These are phyloP conservation scores for Penicillium sp. DNA, from an alignment of 2,329 filamentous ascomycete species.

Conservation along the genomic window DNA sequence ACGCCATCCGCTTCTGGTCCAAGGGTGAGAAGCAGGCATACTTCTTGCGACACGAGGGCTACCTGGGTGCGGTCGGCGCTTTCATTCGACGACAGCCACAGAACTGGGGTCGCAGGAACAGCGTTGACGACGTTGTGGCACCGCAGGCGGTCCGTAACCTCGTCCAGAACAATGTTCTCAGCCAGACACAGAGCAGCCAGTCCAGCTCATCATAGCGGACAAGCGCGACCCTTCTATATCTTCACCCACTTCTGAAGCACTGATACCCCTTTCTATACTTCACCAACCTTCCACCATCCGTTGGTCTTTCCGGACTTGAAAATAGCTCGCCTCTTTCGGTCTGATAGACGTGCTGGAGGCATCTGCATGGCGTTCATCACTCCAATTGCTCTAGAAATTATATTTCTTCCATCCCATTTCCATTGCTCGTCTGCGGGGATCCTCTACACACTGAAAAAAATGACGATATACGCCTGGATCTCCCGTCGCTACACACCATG, in stretches of 20 bases:
- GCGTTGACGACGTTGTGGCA: slow-evolving; percentile 57
- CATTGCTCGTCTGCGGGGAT: background rate
- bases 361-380: background rate
- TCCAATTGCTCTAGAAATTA: background rate
- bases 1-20: slow-evolving; percentile 97
- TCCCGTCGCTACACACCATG: background rate
- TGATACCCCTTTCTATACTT: background rate
- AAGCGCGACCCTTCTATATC: background rate
- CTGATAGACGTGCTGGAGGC: background rate
- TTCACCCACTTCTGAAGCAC: background rate
- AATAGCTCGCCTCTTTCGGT: background rate
- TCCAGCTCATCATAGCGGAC: slow-evolving; percentile 11
- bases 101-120: slow-evolving; percentile 86
- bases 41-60: slow-evolving; percentile 92
- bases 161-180: slow-evolving; percentile 14
- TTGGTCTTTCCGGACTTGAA: background rate
- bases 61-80: slow-evolving; percentile 87
- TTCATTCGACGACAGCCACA: slow-evolving; percentile 87
- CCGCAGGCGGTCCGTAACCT: slow-evolving; percentile 27
- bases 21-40: slow-evolving; percentile 93
- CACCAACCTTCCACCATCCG: background rate
- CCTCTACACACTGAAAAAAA: background rate
- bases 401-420: background rate
- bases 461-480: background rate
- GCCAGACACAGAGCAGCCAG: slow-evolving; percentile 13